These are phyloP conservation scores for Juglanconis sp. DNA, from an alignment of 2,329 filamentous ascomycete genomes.

Conservation along the genomic window DNA sequence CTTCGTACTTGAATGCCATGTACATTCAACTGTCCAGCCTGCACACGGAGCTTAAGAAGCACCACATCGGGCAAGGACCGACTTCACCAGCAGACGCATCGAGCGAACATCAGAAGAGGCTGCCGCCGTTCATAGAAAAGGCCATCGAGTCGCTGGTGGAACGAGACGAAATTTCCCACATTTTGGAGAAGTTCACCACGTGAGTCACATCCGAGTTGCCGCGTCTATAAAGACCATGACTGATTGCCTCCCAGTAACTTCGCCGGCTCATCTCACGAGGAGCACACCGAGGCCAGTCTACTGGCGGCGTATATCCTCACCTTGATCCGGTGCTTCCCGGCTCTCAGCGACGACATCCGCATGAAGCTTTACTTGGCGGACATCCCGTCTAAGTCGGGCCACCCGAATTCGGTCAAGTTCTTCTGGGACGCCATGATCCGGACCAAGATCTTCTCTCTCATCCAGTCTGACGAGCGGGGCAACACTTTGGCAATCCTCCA, in stretches of 20 bases:
- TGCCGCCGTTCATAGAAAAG: slow-evolving; percentile 58
- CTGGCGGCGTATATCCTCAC: slow-evolving; percentile 85
- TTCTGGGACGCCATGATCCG: slow-evolving; percentile 68
- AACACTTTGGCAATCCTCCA: slow-evolving; percentile 28
- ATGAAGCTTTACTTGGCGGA: slow-evolving; percentile 89
- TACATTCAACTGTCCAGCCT: slow-evolving; percentile 52
- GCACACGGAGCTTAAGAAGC: slow-evolving; percentile 48
- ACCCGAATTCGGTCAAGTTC: slow-evolving; percentile 70
- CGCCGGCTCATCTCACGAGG: slow-evolving; percentile 28
- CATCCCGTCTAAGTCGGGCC: slow-evolving; percentile 41
- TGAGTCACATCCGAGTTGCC: slow-evolving; percentile 25
- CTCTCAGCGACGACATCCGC: slow-evolving; percentile 79
- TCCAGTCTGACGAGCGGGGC: slow-evolving; percentile 28
- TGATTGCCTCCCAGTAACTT: slow-evolving; percentile 24
- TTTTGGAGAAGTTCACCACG: slow-evolving; percentile 45
- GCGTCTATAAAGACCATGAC: background rate
- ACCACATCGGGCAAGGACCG: slow-evolving; percentile 38
- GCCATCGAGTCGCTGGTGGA: slow-evolving; percentile 72
- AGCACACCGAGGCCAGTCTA: slow-evolving; percentile 62
- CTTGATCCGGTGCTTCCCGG: slow-evolving; percentile 79
- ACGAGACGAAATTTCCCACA: slow-evolving; percentile 66
- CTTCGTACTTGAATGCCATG: slow-evolving; percentile 47
- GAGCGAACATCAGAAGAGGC: slow-evolving; percentile 26
- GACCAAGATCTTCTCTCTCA: slow-evolving; percentile 38
- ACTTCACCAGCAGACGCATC: slow-evolving; percentile 25